Evolutionary conservation across 345 rosid genomes (phyloP).

Genomic region (Cardamine chenopodiifolia): DNA sequence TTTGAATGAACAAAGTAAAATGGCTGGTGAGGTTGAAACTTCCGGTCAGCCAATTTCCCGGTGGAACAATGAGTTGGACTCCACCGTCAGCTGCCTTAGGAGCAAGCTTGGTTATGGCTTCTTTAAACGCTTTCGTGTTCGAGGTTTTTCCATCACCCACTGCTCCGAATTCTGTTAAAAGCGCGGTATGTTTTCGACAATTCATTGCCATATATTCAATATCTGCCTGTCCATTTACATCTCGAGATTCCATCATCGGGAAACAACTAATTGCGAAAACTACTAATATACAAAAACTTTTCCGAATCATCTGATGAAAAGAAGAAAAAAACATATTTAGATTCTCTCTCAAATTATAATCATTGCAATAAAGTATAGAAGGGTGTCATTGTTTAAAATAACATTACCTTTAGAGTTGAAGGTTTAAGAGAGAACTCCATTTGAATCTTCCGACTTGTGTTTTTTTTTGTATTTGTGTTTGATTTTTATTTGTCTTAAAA

Average conservation of each 20-base stretch:
- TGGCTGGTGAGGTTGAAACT: constrained; percentile 82
- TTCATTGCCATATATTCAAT: constrained; percentile 47
- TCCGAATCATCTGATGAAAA: constrained; percentile 36
- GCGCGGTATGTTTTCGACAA: constrained; percentile 67
- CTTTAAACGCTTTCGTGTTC: constrained; percentile 60
- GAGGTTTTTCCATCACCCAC: constrained; percentile 78
- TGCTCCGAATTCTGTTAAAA: constrained; percentile 71
- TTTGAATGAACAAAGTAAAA: constrained; percentile 75
- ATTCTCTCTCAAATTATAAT: background rate
- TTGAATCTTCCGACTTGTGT: constrained; percentile 18
- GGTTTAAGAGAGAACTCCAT: constrained; percentile 35
- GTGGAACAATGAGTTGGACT: constrained; percentile 71
- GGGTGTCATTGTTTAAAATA: background rate
- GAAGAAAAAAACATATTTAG: background rate
- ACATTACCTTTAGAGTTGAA: constrained; percentile 38
- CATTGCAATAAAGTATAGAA: background rate
- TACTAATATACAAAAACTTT: constrained; percentile 30
- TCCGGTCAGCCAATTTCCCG: constrained; percentile 82
- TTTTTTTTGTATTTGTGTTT: constrained; percentile 16
- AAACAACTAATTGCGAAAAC: constrained; percentile 33
- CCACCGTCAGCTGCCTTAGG: constrained; percentile 60
- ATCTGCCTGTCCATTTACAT: background rate
- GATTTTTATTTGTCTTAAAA: background rate
- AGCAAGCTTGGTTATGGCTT: constrained; percentile 62
- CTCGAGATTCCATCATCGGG: constrained; percentile 24